Conservation (phyloP, 176 grass and related monocot genomes). For the Cocos nucifera region DNA sequence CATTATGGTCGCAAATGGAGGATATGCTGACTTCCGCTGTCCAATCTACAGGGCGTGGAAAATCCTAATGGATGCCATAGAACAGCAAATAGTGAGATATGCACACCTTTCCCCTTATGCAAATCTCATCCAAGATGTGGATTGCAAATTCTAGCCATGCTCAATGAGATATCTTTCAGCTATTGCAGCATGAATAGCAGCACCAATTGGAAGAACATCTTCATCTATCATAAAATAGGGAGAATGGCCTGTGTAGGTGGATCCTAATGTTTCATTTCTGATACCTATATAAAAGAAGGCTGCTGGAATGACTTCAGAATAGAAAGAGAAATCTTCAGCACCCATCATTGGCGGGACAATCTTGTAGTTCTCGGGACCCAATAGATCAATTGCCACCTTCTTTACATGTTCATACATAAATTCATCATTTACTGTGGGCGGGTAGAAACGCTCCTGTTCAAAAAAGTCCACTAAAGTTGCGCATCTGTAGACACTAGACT, state of each 20-base stretch:
- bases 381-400: slow-evolving; percentile 31
- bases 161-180: slow-evolving; percentile 74
- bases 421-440: slow-evolving; percentile 71
- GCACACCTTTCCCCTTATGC: no score
- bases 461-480: slow-evolving; percentile 67
- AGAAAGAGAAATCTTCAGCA: slow-evolving; percentile 96
- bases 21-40: no score
- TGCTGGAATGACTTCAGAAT: slow-evolving; percentile 63
- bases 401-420: slow-evolving; percentile 66
- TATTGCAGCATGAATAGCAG: slow-evolving; percentile 77
- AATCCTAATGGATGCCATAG: no score
- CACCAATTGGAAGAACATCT: slow-evolving; percentile 76
- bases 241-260: slow-evolving; percentile 51
- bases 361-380: slow-evolving; percentile 37
- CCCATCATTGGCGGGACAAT: slow-evolving; percentile 80
- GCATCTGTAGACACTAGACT: slow-evolving; percentile 68
- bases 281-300: slow-evolving; percentile 91
- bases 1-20: no score
- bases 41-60: no score
- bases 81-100: no score
- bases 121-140: no score
- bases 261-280: slow-evolving; percentile 72
- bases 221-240: slow-evolving; percentile 92
- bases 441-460: slow-evolving; percentile 95
- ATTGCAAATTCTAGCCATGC: slow-evolving; percentile 8